phyloP scores from a whole-genome alignment of 1,284 basidiomycete species.

The Austroboletus novae-zelandiae region DNA sequence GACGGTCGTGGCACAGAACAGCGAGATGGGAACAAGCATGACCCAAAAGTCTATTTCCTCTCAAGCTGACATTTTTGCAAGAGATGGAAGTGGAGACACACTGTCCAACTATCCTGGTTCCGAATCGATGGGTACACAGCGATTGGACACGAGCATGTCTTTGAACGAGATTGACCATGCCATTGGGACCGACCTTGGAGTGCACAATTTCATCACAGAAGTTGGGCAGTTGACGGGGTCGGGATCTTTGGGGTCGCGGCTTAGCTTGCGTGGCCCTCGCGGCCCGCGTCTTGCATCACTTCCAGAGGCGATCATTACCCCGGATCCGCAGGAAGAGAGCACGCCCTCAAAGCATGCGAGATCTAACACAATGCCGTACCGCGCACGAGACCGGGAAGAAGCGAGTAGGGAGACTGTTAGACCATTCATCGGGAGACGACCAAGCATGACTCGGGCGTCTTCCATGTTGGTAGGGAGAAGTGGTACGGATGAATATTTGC shows the following conservation, averaged over 20 bases:
- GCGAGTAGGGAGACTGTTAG: conserved; percentile 11
- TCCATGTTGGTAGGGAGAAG: conserved; percentile 18
- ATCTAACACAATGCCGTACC: conserved; percentile 35
- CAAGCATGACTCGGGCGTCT: conserved; percentile 19
- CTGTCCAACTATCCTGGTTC: conserved; percentile 25
- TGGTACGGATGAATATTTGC: conserved; percentile 4
- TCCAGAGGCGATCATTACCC: conserved; percentile 12
- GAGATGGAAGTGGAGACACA: conserved; percentile 20
- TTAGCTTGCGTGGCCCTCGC: conserved; percentile 21
- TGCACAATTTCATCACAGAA: conserved; percentile 21
- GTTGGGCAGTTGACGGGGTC: conserved; percentile 19
- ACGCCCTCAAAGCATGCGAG: conserved; percentile 25
- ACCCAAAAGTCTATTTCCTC: conserved; percentile 10
- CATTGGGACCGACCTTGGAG: conserved; percentile 22
- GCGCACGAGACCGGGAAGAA: conserved; percentile 39
- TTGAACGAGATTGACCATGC: conserved; percentile 30
- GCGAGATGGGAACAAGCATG: conserved; percentile 3
- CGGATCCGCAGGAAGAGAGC: conserved; percentile 19
- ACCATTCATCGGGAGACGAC: conserved; percentile 29
- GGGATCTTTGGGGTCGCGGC: conserved; percentile 18
- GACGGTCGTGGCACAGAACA: conserved; percentile 28
- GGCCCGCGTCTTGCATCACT: conserved; percentile 14
- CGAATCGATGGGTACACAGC: conserved; percentile 23
- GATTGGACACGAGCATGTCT: conserved; percentile 15
- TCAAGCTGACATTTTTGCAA: background rate